Conservation (phyloP, 495 filamentous ascomycete genomes). For the Neurospora africana region DNA sequence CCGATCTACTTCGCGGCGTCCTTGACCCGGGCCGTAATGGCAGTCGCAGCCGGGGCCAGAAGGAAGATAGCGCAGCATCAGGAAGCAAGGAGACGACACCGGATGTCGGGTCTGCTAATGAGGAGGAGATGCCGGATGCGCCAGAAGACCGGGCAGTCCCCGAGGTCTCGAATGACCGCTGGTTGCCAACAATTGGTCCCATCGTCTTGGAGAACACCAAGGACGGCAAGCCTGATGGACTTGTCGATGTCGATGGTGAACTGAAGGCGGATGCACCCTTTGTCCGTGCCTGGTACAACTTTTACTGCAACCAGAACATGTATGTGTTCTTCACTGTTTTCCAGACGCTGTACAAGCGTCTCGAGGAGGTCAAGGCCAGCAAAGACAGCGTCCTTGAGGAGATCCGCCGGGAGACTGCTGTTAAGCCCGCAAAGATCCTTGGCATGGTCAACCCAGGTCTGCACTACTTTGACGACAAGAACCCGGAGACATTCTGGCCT, state of each 20-base stretch:
- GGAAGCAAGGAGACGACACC: conserved; percentile 83
- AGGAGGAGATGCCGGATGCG: conserved; percentile 51
- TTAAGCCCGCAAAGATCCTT: conserved; percentile 72
- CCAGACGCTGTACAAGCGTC: conserved; percentile 73
- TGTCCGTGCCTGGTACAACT: conserved; percentile 63
- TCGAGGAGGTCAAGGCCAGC: conserved; percentile 69
- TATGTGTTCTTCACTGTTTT: conserved; percentile 91
- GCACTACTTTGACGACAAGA: conserved; percentile 34
- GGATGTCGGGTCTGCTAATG: conserved; percentile 59
- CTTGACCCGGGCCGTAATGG: conserved; percentile 67
- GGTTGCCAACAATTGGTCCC: conserved; percentile 38
- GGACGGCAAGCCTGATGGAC: conserved; percentile 24
- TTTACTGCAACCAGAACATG: conserved; percentile 83
- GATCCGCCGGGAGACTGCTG: conserved; percentile 53
- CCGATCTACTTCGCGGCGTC: conserved; percentile 74
- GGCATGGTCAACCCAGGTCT: conserved; percentile 49
- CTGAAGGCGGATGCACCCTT: conserved; percentile 72
- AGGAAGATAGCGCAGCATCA: conserved; percentile 60
- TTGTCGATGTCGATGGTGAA: conserved; percentile 44
- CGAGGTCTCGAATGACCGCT: conserved; percentile 46
- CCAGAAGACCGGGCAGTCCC: conserved; percentile 35
- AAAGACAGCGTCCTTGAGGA: conserved; percentile 61
- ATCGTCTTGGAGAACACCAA: conserved; percentile 32
- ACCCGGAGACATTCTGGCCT: conserved; percentile 39
- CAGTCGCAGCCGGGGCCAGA: conserved; percentile 47